A percentile compares a stretch with the other conserved stretches of the same genome.
phyloP scores from a whole-genome alignment of 2,329 filamentous ascomycete species.

The Exophiala viscosa region DNA sequence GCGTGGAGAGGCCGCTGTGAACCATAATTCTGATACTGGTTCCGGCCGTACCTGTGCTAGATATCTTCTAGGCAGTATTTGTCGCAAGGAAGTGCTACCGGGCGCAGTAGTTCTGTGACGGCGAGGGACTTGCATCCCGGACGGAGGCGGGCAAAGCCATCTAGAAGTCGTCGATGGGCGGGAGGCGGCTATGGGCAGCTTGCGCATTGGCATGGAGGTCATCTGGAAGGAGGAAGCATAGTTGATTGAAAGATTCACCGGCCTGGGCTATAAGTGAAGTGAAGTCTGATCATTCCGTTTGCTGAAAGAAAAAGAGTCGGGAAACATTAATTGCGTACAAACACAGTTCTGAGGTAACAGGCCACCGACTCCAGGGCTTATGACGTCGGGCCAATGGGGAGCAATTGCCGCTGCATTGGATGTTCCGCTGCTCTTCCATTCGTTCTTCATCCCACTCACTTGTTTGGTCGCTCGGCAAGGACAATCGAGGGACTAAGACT shows the following conservation, averaged over 20 bases:
- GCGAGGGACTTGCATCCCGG: neutral
- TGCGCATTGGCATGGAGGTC: constrained; percentile 26
- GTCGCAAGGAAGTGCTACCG: constrained; percentile 3
- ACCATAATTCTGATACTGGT: constrained; percentile 36
- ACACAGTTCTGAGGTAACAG: too few relatives aligned
- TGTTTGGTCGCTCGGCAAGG: too few relatives aligned
- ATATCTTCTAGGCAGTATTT: constrained; percentile 27
- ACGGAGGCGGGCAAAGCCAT: constrained; percentile 3
- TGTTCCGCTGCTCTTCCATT: too few relatives aligned
- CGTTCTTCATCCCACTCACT: too few relatives aligned
- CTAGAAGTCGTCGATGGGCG: constrained; percentile 4
- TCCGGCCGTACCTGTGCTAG: constrained; percentile 39
- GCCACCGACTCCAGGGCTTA: too few relatives aligned
- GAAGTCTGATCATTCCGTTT: too few relatives aligned
- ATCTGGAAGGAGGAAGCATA: constrained; percentile 24
- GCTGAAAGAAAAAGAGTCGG: too few relatives aligned
- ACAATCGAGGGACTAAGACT: too few relatives aligned
- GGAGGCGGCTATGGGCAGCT: constrained; percentile 12
- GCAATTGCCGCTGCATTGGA: too few relatives aligned
- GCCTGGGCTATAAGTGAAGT: too few relatives aligned
- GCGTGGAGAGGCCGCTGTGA: constrained; percentile 27
- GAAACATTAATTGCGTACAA: too few relatives aligned
- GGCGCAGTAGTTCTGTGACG: constrained; percentile 17
- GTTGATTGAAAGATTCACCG: neutral
- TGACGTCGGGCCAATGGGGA: too few relatives aligned